A percentile compares a stretch with the other conserved stretches of the same genome.
Conservation (phyloP, 1,284 basidiomycete species). For the Vanrija pseudolonga region DNA sequence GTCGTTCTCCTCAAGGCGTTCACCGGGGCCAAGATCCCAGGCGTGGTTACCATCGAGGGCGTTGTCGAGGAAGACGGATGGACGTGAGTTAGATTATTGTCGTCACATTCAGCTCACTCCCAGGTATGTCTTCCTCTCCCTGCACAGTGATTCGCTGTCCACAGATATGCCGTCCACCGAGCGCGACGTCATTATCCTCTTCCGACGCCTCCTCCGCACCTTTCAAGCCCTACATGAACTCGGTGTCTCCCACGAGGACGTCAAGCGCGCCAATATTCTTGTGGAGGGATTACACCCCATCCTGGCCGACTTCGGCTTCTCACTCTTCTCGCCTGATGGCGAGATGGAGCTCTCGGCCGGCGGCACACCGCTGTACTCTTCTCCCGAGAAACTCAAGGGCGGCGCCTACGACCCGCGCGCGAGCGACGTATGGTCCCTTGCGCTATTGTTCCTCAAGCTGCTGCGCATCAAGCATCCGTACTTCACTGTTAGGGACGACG, state of each 20-base stretch:
- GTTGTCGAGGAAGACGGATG: constrained; percentile 43
- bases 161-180: background rate
- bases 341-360: constrained; percentile 32
- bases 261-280: constrained; percentile 47
- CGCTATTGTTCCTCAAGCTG: constrained; percentile 40
- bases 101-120: constrained; percentile 11
- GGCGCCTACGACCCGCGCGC: constrained; percentile 33
- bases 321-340: constrained; percentile 33
- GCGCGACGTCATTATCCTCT: constrained; percentile 27
- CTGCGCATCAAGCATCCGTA: constrained; percentile 39
- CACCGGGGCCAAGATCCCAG: constrained; percentile 35
- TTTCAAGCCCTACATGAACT: constrained; percentile 39
- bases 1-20: constrained; percentile 45
- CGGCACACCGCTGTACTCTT: constrained; percentile 46
- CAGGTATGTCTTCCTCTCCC: constrained; percentile 41
- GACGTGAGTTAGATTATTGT: constrained; percentile 34
- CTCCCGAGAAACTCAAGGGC: constrained; percentile 45
- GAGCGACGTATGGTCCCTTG: constrained; percentile 46
- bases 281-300: constrained; percentile 25
- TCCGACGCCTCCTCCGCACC: constrained; percentile 34
- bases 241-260: constrained; percentile 44
- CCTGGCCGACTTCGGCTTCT: constrained; percentile 47
- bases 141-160: constrained; percentile 16
- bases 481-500: constrained; percentile 9
- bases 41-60: constrained; percentile 42